Percentiles rank a stretch among this genome's conserved stretches.
Evolutionary conservation across 306 rosid species (phyloP).

Genomic region (Prunus mira): DNA sequence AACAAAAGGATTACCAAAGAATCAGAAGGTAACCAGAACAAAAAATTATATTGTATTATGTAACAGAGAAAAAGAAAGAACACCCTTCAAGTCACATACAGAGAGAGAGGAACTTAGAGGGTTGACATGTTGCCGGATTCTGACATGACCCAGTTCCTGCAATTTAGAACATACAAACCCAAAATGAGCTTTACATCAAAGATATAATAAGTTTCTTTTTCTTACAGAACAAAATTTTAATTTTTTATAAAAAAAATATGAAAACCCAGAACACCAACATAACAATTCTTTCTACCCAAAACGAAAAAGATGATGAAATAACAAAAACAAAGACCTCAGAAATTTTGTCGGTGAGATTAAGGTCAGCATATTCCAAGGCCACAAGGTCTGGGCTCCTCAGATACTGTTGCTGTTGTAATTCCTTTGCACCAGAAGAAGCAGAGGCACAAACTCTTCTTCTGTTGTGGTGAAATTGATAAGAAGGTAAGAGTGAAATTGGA

Average conservation of each 20-base stretch:
- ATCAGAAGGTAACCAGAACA: not conserved
- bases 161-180: conserved; percentile 8
- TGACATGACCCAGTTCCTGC: conserved; percentile 78
- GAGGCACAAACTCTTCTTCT: conserved; percentile 16
- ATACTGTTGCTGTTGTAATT: conserved; percentile 4
- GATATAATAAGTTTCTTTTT: not conserved
- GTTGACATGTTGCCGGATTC: conserved; percentile 93
- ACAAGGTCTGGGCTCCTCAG: conserved; percentile 67
- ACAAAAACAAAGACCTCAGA: conserved; percentile 15
- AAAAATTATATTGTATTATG: not conserved
- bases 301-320: not conserved
- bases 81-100: conserved; percentile 43
- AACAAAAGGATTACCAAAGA: not conserved
- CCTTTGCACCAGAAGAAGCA: conserved; percentile 14
- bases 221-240: too few species aligned
- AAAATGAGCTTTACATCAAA: not conserved
- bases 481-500: not conserved
- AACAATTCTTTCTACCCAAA: not conserved
- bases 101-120: conserved; percentile 76
- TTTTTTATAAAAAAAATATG: too few species aligned
- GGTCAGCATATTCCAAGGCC: conserved; percentile 76
- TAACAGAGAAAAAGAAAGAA: conserved; percentile 1
- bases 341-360: conserved; percentile 58
- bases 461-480: conserved; percentile 4
- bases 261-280: not conserved